Evolutionary conservation across 306 rosid species (phyloP), one percentile per base, ranked within the genome.

Genomic region (Urtica urens): DNA sequence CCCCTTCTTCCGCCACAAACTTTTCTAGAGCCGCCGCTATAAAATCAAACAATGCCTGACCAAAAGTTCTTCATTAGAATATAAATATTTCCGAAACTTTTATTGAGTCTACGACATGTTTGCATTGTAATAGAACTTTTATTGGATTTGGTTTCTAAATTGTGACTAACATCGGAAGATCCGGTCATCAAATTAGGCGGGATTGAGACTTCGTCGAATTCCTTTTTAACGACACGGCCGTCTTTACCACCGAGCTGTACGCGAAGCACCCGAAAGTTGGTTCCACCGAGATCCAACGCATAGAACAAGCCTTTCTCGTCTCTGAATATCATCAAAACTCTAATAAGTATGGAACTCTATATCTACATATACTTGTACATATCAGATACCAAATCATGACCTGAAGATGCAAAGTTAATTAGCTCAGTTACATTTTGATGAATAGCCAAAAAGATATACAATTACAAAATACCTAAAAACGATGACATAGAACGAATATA

Each of bases 241-340:
- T 64, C 93, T 66, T 67, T 79, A 63, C 99, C 96, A 49, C 88
- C 96, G 69, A 92, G 66, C n/a, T 71, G 86, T 33, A 86, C 81
- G 9, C 99, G 96, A 57, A 92, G 33, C 49, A 82, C 77, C 11
- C 99, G 96, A 34, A 92, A 92, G 67, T 92, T 92, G 35, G 99
- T 92, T 49, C 99, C 99, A 37, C 99, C 99, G 52, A 92, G 99
- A 56, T 92, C 99, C 55, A 92, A 61, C 33, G 99, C 99, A 74
- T 92, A 92, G 61, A 71, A 92, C 29, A 80, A 40, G 38, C 99
- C 99, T 43, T 75, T 68, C 78, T 92, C 99, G 45, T 92, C 78
- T 77, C 99, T 92, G 49, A 14, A 44, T 66, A 55, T 2, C 51
- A 7, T n/a, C 15, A 51, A 24, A 43, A 44, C 38, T 3, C 57